Evolutionary conservation across 1,284 basidiomycete genomes (phyloP).

Genomic region (Moesziomyces parantarcticus): DNA sequence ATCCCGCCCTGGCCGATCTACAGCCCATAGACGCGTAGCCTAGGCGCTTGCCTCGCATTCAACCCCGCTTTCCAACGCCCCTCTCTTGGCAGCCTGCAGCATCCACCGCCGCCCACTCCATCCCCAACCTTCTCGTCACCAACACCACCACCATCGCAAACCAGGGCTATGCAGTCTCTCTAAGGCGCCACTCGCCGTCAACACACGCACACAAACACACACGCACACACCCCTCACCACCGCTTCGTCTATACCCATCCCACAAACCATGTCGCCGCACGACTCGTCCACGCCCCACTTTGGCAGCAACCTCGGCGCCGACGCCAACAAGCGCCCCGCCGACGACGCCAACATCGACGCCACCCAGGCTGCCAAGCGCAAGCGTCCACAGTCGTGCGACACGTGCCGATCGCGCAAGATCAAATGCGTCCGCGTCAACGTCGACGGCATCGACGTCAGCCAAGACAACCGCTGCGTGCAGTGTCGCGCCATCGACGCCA

Average conservation of each 20-base stretch:
- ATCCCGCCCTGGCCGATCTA: constrained; percentile 18
- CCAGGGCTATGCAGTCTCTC: too few species aligned
- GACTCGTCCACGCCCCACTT: constrained; percentile 3
- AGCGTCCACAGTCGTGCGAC: constrained; percentile 55
- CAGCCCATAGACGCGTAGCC: constrained; percentile 8
- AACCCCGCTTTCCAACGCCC: not conserved
- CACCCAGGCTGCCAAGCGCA: constrained; percentile 27
- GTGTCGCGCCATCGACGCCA: constrained; percentile 49
- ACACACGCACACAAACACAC: too few species aligned
- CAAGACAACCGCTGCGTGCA: constrained; percentile 46
- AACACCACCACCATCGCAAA: too few species aligned
- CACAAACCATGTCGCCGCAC: constrained; percentile 23
- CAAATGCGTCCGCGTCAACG: constrained; percentile 46
- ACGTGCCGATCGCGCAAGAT: constrained; percentile 55
- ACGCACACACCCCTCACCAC: not conserved
- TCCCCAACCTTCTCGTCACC: too few species aligned
- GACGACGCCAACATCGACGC: constrained; percentile 22
- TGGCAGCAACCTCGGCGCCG: constrained; percentile 1
- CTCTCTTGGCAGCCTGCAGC: too few species aligned
- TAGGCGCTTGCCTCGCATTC: not conserved
- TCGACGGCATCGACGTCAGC: constrained; percentile 39
- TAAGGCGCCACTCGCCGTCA: too few species aligned
- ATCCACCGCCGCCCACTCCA: too few species aligned
- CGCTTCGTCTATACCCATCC: not conserved
- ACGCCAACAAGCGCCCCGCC: constrained; percentile 15